A percentile compares a stretch with the other conserved stretches of the same genome.
Evolutionary conservation across 495 filamentous ascomycete genomes (phyloP).

Genomic region (Aspergillus sclerotioniger): DNA sequence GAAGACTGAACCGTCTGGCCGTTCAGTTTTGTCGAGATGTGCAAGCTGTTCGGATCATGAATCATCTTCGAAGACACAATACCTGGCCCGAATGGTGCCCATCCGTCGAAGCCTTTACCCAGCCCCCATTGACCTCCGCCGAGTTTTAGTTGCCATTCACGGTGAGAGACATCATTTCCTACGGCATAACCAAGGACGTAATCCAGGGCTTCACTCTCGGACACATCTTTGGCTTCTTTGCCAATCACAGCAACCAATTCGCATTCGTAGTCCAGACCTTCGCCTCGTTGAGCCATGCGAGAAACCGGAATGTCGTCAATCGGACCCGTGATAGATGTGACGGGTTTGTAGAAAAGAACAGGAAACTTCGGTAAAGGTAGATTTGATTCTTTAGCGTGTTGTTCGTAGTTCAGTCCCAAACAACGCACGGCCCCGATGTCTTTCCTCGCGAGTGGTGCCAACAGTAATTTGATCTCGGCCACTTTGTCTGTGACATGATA

Average conservation of each 20-base stretch:
- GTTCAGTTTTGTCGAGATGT: conserved; percentile 69
- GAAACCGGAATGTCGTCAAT: conserved; percentile 66
- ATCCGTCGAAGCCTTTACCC: conserved; percentile 85
- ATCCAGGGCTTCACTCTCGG: conserved; percentile 64
- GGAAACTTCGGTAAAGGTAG: conserved; percentile 75
- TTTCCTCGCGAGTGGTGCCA: conserved; percentile 65
- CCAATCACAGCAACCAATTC: conserved; percentile 80
- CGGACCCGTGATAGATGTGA: conserved; percentile 69
- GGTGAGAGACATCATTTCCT: conserved; percentile 81
- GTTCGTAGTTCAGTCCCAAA: conserved; percentile 77
- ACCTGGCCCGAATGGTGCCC: conserved; percentile 83
- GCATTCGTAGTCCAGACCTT: conserved; percentile 80
- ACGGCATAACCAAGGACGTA: conserved; percentile 79
- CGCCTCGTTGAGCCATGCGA: conserved; percentile 53
- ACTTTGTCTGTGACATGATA: conserved; percentile 69
- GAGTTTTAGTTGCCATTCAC: conserved; percentile 77
- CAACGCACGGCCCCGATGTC: conserved; percentile 76
- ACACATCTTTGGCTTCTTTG: conserved; percentile 64
- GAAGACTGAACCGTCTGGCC: conserved; percentile 70
- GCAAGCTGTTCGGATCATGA: conserved; percentile 64
- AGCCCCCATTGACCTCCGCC: conserved; percentile 80
- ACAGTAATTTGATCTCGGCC: conserved; percentile 62
- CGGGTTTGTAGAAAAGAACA: conserved; percentile 80
- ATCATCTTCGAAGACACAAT: conserved; percentile 70
- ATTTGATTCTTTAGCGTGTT: conserved; percentile 75